Percentiles rank a stretch among this genome's conserved stretches.
Conservation (phyloP, 345 rosid genomes). For the Acer campestre region DNA sequence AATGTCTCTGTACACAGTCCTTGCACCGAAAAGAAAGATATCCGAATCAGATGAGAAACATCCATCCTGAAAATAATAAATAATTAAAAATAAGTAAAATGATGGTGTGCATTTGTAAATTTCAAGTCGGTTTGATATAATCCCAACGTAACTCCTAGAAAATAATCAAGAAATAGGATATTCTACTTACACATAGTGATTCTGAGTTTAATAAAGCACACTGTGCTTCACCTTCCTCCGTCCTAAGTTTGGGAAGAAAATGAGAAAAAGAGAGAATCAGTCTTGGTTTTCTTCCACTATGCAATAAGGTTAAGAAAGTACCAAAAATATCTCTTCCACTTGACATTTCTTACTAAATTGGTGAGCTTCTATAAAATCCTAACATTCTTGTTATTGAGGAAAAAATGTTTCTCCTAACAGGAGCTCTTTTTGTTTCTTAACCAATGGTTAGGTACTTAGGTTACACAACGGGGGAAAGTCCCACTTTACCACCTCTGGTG, state of each 20-base stretch:
- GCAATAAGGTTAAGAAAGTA: not conserved
- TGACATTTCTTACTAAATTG: not conserved
- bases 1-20: conserved; percentile 88
- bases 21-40: conserved; percentile 91
- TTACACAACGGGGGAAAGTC: not conserved
- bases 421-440: not conserved
- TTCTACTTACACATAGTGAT: conserved; percentile 75
- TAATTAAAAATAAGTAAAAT: conserved; percentile 4
- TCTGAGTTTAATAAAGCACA: conserved; percentile 83
- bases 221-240: conserved; percentile 97
- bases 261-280: not conserved
- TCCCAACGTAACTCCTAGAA: conserved; percentile 6
- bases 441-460: not conserved
- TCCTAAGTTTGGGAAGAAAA: conserved; percentile 40
- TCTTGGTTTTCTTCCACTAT: not conserved
- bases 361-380: not conserved
- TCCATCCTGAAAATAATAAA: conserved; percentile 66
- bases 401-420: not conserved
- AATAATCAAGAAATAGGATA: not conserved
- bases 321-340: not conserved
- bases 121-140: conserved; percentile 9
- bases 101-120: conserved; percentile 8
- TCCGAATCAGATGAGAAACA: conserved; percentile 95
- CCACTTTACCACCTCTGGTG: not conserved
- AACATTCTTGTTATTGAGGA: not conserved